Conservation (phyloP, 176 grass and related monocot genomes). For the Tillandsia fasciculata region DNA sequence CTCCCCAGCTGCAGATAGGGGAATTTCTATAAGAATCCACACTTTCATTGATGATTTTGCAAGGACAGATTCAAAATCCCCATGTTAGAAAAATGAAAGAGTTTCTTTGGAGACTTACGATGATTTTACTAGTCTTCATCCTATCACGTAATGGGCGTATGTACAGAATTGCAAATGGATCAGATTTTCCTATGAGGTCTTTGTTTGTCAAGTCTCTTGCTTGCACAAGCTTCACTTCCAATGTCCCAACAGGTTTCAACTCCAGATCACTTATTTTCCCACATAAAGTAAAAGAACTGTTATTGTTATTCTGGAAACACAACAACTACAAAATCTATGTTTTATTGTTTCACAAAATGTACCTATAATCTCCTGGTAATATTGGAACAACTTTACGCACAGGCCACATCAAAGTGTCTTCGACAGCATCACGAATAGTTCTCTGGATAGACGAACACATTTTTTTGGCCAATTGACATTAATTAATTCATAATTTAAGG, state of each 20-base stretch:
- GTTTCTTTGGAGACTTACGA: conserved; percentile 42
- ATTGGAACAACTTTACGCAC: conserved; percentile 92
- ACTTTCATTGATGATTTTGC: too few species aligned
- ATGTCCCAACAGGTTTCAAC: conserved; percentile 79
- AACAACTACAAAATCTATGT: conserved; percentile 6
- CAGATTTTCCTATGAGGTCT: conserved; percentile 97
- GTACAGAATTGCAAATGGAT: conserved; percentile 73
- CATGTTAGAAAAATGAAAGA: not conserved
- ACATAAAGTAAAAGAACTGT: conserved; percentile 3
- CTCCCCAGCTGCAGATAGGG: too few species aligned
- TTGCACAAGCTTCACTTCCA: conserved; percentile 98
- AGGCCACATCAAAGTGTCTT: conserved; percentile 93
- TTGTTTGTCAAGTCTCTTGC: conserved; percentile 81
- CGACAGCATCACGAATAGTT: conserved; percentile 90
- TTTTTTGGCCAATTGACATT: not conserved
- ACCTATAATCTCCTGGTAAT: conserved; percentile 97
- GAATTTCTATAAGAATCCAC: too few species aligned
- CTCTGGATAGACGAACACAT: conserved; percentile 31
- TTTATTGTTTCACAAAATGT: conserved; percentile 8
- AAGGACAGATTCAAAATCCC: too few species aligned
- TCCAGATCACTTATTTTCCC: conserved; percentile 65
- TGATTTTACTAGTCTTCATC: conserved; percentile 94
- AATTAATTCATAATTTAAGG: not conserved
- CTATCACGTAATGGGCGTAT: conserved; percentile 77
- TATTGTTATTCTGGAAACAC: not conserved